Percentiles rank a stretch among this genome's conserved stretches.
Evolutionary conservation across 1,284 basidiomycete genomes (phyloP).

Genomic region (Pseudozyma sp.): DNA sequence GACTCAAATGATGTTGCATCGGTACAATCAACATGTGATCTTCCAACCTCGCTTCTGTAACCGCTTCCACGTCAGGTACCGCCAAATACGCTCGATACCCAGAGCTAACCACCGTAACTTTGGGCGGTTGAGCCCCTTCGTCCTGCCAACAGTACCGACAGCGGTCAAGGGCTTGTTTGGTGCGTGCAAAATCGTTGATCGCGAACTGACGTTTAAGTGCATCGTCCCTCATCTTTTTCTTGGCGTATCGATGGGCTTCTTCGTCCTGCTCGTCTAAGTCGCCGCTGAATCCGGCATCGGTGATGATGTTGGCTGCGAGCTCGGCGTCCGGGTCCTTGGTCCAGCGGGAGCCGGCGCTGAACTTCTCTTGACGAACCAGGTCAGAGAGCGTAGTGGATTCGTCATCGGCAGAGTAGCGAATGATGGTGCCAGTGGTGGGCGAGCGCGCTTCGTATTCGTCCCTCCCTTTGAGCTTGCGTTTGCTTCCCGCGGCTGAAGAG

Average conservation of each 20-base stretch:
- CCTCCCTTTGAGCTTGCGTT: slow-evolving; percentile 79
- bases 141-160: slow-evolving; percentile 75
- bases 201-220: slow-evolving; percentile 97
- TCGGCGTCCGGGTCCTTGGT: slow-evolving; percentile 92
- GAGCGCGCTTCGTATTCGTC: slow-evolving; percentile 85
- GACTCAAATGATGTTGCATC: slow-evolving; percentile 84
- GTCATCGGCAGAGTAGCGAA: slow-evolving; percentile 75
- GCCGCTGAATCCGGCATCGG: slow-evolving; percentile 82
- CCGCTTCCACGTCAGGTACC: slow-evolving; percentile 85
- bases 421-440: slow-evolving; percentile 73
- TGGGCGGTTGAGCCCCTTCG: slow-evolving; percentile 75
- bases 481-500: slow-evolving; percentile 1
- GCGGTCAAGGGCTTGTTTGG: slow-evolving; percentile 85
- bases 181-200: slow-evolving; percentile 91
- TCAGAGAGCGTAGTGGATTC: slow-evolving; percentile 87
- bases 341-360: slow-evolving; percentile 86
- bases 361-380: slow-evolving; percentile 90
- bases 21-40: slow-evolving; percentile 92
- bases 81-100: slow-evolving; percentile 90
- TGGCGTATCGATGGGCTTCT: slow-evolving; percentile 89
- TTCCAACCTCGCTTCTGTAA: slow-evolving; percentile 75
- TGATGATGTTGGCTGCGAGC: slow-evolving; percentile 86
- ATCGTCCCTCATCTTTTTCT: slow-evolving; percentile 93
- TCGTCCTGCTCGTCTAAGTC: slow-evolving; percentile 92
- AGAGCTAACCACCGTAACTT: slow-evolving; percentile 86